phyloP scores from a whole-genome alignment of 257 asterid species.

The Jacaranda copaia region DNA sequence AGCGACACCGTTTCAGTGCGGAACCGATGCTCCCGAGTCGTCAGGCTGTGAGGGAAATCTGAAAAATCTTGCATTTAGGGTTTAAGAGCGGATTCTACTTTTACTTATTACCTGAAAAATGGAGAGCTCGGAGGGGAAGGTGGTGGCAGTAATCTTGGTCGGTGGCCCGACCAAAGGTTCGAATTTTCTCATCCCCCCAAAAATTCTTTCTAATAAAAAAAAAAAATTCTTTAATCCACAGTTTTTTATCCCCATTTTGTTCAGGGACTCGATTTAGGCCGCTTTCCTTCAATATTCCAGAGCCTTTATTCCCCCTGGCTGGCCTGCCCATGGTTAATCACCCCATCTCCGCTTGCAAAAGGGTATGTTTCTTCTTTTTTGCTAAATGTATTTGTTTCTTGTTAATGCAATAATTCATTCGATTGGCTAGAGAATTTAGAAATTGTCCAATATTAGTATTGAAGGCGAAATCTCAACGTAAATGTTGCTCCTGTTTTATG shows the following conservation, averaged over 20 bases:
- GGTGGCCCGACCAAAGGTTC: constrained; percentile 86
- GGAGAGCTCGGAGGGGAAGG: constrained; percentile 67
- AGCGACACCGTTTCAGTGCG: constrained; percentile 23
- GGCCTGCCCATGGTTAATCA: constrained; percentile 93
- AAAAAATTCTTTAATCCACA: background rate
- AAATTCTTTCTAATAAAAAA: constrained; percentile 6
- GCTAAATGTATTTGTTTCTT: background rate
- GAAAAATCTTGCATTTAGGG: constrained; percentile 35
- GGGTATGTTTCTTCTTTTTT: constrained; percentile 44
- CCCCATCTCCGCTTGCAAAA: constrained; percentile 85
- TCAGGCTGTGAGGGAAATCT: constrained; percentile 23
- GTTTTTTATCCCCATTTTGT: constrained; percentile 4
- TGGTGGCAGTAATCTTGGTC: constrained; percentile 82
- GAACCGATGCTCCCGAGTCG: constrained; percentile 9
- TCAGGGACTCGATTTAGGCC: constrained; percentile 90
- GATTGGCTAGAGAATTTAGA: constrained; percentile 7
- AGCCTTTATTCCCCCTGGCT: constrained; percentile 85
- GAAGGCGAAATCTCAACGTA: constrained; percentile 15
- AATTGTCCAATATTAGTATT: background rate
- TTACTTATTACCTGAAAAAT: constrained; percentile 37
- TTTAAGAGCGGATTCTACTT: constrained; percentile 33
- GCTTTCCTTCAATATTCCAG: constrained; percentile 75
- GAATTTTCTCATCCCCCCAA: background rate
- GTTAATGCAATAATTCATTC: constrained; percentile 19
- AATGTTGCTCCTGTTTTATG: background rate